Evolutionary conservation across 805 yeast genomes (phyloP).

Genomic region (Wickerhamiella qilinensis): DNA sequence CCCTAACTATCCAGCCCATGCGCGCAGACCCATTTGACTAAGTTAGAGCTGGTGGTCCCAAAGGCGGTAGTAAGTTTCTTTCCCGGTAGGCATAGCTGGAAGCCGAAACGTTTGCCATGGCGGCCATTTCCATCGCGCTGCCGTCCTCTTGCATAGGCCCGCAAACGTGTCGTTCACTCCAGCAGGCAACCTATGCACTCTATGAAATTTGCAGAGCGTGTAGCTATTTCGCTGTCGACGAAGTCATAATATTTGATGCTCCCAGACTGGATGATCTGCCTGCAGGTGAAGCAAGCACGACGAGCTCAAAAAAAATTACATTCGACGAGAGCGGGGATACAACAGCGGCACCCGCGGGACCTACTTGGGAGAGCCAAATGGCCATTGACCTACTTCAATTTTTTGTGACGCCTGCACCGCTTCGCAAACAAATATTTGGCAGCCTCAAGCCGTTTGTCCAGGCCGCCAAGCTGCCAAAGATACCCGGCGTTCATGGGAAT

Average conservation of each 20-base stretch:
- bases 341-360: constrained; percentile 10
- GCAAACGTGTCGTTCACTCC: constrained; percentile 43
- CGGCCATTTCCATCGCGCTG: constrained; percentile 43
- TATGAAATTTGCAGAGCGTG: constrained; percentile 71
- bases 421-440: constrained; percentile 48
- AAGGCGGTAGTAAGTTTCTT: too few relatives aligned
- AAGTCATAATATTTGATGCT: constrained; percentile 53
- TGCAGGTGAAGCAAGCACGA: constrained; percentile 16
- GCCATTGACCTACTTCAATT: constrained; percentile 53
- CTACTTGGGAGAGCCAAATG: constrained; percentile 13
- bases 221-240: constrained; percentile 52
- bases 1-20: too few relatives aligned
- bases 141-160: constrained; percentile 49
- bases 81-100: too few relatives aligned
- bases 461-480: constrained; percentile 55
- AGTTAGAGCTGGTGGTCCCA: too few relatives aligned
- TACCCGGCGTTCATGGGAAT: constrained; percentile 55
- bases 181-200: constrained; percentile 56
- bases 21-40: too few relatives aligned
- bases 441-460: constrained; percentile 30
- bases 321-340: constrained; percentile 12
- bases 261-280: constrained; percentile 16
- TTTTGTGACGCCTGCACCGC: constrained; percentile 73
- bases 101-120: too few relatives aligned
- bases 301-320: constrained; percentile 20